Evolutionary conservation across 495 filamentous ascomycete species (phyloP), one percentile per base, ranked within the genome.

Genomic region (Mytilinidion resinicola): DNA sequence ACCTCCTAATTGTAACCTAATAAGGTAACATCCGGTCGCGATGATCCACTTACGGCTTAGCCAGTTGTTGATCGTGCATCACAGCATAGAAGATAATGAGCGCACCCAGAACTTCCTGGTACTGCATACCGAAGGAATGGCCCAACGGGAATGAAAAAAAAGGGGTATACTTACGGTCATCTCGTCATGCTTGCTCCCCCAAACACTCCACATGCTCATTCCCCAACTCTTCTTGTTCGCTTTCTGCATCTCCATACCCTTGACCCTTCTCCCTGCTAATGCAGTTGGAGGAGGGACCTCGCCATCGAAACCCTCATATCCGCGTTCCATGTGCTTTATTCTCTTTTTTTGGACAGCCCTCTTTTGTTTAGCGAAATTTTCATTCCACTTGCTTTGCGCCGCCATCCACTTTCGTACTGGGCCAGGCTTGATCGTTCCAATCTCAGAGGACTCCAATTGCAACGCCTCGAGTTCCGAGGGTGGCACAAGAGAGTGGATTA

Each of bases 131-230:
- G 25, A 30, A 6, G 25, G 25, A 2, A 30, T 30, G 39, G 17
- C 39, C 12, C 39, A 8, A 42, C 39, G 9, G 2, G 12, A 12
- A 42, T 8, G 39, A 12, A 42, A 42, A 42, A 42, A 9, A 9
- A 42, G 17, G 39, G 9, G 17, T 14, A 34, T 35, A 59, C 65
- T 44, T 66, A 93, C 76, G 10, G 85, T 86, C 43, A 77, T 80
- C 73, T 91, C 80, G 67, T 96, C 91, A 61, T 96, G 91, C 66
- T 85, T 93, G 60, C 85, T 89, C 10, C 88, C 91, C 86, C 90
- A 90, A 10, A 82, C 73, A 44, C 82, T 85, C 91, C 91, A 96
- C 34, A 96, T 70, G 35, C 82, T 82, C 72, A 96, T 77, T 3
- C 89, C 90, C 68, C 85, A 82, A 63, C 87, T 86, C 72, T 79